phyloP scores from a whole-genome alignment of 768 basidiomycete genomes.

The Lepiota brunneoincarnata region DNA sequence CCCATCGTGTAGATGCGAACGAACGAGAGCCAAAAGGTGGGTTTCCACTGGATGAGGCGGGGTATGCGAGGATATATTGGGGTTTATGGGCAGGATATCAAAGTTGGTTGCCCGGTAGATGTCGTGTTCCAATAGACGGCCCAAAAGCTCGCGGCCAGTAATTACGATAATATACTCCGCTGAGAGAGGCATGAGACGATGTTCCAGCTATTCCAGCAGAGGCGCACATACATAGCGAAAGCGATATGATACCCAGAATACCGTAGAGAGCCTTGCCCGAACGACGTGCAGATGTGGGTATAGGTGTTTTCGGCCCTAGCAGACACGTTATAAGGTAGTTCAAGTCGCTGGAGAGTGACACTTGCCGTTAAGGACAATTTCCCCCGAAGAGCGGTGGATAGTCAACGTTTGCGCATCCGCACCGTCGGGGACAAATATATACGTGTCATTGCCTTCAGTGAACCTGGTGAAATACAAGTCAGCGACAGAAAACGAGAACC shows the following conservation, averaged over 20 bases:
- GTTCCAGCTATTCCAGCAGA: neutral
- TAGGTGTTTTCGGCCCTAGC: constrained; percentile 50
- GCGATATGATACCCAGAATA: constrained; percentile 73
- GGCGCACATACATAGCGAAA: constrained; percentile 61
- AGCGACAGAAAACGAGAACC: constrained; percentile 13
- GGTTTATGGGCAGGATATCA: constrained; percentile 84
- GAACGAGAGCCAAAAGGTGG: constrained; percentile 82
- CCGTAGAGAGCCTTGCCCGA: constrained; percentile 70
- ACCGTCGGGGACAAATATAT: constrained; percentile 72
- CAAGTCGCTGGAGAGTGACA: neutral
- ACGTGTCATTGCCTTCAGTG: constrained; percentile 67
- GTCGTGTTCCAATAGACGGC: constrained; percentile 79
- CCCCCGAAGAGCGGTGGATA: constrained; percentile 71
- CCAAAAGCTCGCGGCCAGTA: constrained; percentile 76
- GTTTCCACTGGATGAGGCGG: constrained; percentile 85
- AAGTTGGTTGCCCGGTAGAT: constrained; percentile 90
- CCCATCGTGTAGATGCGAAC: constrained; percentile 78
- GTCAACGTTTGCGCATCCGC: constrained; percentile 64
- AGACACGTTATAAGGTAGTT: constrained; percentile 1
- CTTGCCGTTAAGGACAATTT: constrained; percentile 70
- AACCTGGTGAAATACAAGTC: constrained; percentile 43
- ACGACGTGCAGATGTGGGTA: constrained; percentile 55
- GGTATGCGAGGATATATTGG: constrained; percentile 60
- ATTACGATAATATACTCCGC: constrained; percentile 93
- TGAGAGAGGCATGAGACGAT: constrained; percentile 26